Base-by-base conservation (phyloP, 352 stramenopile genomes). In the Phytopythium helicoides region DNA sequence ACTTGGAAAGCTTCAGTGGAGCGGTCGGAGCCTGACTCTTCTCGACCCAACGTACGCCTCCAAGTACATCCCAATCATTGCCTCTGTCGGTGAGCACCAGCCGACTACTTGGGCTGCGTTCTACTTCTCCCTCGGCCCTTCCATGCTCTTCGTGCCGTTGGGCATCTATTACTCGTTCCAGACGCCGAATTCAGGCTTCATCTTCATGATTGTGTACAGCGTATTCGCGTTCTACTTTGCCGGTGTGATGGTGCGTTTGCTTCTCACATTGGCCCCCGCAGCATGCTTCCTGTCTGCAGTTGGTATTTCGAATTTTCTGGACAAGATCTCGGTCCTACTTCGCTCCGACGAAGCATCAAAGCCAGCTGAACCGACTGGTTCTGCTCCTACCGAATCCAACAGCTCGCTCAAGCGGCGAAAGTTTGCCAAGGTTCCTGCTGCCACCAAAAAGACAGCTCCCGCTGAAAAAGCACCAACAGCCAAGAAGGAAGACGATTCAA, bases 31-130 rank as follows among this genome's bases (percentile, higher is more conserved):
- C 35, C 67, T 98, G 36, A 97, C 92, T 35, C 66, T 98, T 8
- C 60, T 98, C 22, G 91, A 97, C 41, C 92, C 92, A 33, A 97
- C 89, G n/a, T 97, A 97, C 57, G 89, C 92, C 21, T 92, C 80
- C 68, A 97, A 97, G 74, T 97, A 97, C 66, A 97, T 98, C 41
- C 94, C 94, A 16, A 97, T 98, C 58, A 96, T 98, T 56, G 94
- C 92, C 6, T 98, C 90, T 0, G 94, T 98, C 2, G 82, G 83
- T 9, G 94, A 98, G 68, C 94, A 98, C 62, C 94, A 98, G 61
- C 92, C 94, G 42, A 96, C 94, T 26, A 76, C 87, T 15, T 97
- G 90, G 91, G 86, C 86, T 0, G 77, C 68, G 11, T 97, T 97
- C 59, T 98, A 96, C 67, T 81, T 97, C 52, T 87, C 95, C n/a